phyloP scores from a whole-genome alignment of 2,329 filamentous ascomycete species.

The Myriangium duriaei region DNA sequence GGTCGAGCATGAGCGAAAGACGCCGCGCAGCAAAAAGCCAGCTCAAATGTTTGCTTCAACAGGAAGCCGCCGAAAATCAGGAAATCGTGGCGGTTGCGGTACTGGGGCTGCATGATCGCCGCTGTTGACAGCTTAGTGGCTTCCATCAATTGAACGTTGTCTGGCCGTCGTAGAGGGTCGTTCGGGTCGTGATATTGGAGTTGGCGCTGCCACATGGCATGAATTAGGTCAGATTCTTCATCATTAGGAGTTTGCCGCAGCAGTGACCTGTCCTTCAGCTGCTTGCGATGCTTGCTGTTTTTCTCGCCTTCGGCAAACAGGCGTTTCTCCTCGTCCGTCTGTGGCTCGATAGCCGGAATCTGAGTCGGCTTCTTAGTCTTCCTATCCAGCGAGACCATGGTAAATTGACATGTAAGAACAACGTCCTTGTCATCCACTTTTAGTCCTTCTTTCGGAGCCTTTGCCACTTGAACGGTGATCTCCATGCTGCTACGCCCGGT shows the following conservation, averaged over 20 bases:
- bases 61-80: constrained; percentile 72
- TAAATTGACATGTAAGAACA: constrained; percentile 60
- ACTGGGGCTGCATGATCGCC: constrained; percentile 64
- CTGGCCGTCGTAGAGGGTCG: constrained; percentile 40
- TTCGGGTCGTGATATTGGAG: constrained; percentile 51
- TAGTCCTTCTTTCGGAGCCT: constrained; percentile 49
- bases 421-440: constrained; percentile 46
- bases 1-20: constrained; percentile 57
- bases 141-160: constrained; percentile 50
- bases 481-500: constrained; percentile 63
- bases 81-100: constrained; percentile 57
- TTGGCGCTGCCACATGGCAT: constrained; percentile 60
- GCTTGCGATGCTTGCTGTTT: constrained; percentile 56
- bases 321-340: constrained; percentile 52
- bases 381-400: constrained; percentile 64
- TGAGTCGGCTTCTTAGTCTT: constrained; percentile 52
- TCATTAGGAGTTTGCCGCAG: constrained; percentile 57
- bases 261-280: constrained; percentile 46
- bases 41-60: constrained; percentile 61
- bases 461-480: constrained; percentile 60
- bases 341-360: constrained; percentile 47
- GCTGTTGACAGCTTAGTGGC: constrained; percentile 52
- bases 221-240: constrained; percentile 58
- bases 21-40: constrained; percentile 63
- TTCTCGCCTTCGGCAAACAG: constrained; percentile 51